phyloP scores from a whole-genome alignment of 2,329 filamentous ascomycete species.

The Torrubiellomyces zombiae region DNA sequence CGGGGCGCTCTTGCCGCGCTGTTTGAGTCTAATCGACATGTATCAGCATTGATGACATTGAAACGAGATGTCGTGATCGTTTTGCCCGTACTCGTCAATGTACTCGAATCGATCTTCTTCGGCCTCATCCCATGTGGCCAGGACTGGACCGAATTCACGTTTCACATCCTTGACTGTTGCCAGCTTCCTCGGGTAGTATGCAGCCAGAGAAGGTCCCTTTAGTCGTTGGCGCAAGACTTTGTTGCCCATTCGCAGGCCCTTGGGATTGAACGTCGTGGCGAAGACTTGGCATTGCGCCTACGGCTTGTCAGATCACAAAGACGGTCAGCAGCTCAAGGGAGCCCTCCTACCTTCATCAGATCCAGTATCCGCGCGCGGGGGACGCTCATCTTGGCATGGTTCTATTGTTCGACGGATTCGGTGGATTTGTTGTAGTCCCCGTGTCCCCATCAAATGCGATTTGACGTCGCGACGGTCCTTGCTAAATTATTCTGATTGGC shows the following conservation, averaged over 20 bases:
- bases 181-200: slow-evolving; percentile 74
- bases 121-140: slow-evolving; percentile 55
- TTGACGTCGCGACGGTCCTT: no score
- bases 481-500: no score
- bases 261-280: slow-evolving; percentile 78
- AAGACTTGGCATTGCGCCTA: slow-evolving; percentile 88
- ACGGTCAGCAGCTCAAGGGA: no score
- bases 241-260: slow-evolving; percentile 67
- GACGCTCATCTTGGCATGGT: slow-evolving; percentile 38
- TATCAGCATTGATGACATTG: slow-evolving; percentile 12
- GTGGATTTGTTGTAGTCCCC: no score
- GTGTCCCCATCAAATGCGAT: no score
- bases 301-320: slow-evolving; percentile 10
- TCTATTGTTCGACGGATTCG: slow-evolving; percentile 8
- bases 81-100: slow-evolving; percentile 48
- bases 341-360: slow-evolving; percentile 63
- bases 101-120: slow-evolving; percentile 69
- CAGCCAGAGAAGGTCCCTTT: slow-evolving; percentile 61
- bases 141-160: slow-evolving; percentile 46
- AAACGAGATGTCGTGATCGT: slow-evolving; percentile 1
- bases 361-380: slow-evolving; percentile 47
- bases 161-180: slow-evolving; percentile 59
- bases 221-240: slow-evolving; percentile 82
- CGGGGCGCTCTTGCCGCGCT: slow-evolving; percentile 71
- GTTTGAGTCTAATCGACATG: slow-evolving; percentile 39